Evolutionary conservation across 83 land plant species (phyloP), one percentile per base, ranked within the genome.

Genomic region (Picea abies): DNA sequence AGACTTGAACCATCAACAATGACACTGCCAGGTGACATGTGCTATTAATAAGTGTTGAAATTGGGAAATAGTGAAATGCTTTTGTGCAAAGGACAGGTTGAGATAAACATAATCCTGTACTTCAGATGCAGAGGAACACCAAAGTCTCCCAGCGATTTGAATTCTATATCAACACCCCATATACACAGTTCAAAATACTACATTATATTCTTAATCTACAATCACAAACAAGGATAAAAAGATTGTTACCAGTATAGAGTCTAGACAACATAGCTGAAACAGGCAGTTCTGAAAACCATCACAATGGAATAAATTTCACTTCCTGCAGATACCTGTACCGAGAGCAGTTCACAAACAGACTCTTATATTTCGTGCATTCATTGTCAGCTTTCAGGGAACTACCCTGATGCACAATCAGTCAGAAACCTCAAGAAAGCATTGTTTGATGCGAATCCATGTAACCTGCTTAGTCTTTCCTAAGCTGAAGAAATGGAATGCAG

Each of bases 261-360:
- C 60, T 56, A 56, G 60, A 56, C 16, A 56, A 56, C n/a, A 19
- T 3, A 72, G 56, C 76, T 37, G 26, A 73, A 73, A 41, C 20
- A 70, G 58, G 25, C 26, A 73, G 56, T 73, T 73, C 52, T 73
- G 26, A 73, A 47, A 73, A 44, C 77, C 26, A n/a, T 44, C 26
- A n/a, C 20, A 37, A 70, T 20, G 20, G 47, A 37, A 70, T 14
- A 37, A 35, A 39, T 70, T 16, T 6, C 49, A 70, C 47, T n/a
- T 70, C 25, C 77, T 20, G 4, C 56, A n/a, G 20, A 41, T 41
- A 56, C 60, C 60, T 56, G 60, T 12, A 3, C 15, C 47, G 77
- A 73, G 11, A 73, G 56, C 44, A 41, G 20, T 73, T 73, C 25
- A n/a, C 5, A 73, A 73, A n/a, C 52, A 20, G 25, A 14, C 12